Conservation (phyloP, 1,284 basidiomycete species). For the Fomitopsis pinicola region DNA sequence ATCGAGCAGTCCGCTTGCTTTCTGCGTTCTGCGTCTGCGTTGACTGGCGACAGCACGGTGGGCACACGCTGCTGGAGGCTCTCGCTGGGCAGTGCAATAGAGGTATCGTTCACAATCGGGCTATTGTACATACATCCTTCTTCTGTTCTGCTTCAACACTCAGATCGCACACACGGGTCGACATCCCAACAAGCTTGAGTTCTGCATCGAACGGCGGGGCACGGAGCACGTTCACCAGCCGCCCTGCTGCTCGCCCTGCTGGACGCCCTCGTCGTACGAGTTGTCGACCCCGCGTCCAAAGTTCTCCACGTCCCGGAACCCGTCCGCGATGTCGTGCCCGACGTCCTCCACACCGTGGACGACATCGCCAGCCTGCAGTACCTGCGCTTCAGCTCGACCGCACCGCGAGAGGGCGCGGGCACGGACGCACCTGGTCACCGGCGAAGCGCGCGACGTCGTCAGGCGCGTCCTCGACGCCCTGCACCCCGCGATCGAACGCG, state of each 20-base stretch:
- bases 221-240: not conserved
- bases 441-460: not conserved
- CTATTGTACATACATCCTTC: no score
- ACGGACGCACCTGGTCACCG: not conserved
- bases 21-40: no score
- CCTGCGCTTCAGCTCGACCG: no score
- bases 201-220: no score
- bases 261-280: not conserved
- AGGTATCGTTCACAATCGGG: no score
- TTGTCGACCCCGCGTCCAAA: not conserved
- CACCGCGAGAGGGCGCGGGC: not conserved
- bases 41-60: no score
- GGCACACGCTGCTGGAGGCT: no score
- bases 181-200: no score
- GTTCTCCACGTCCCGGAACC: not conserved
- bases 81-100: no score
- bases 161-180: no score
- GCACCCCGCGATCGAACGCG: not conserved
- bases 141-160: no score
- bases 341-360: not conserved
- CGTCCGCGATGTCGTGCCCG: not conserved
- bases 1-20: no score
- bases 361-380: not conserved
- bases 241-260: conserved; percentile 2
- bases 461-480: not conserved